Conservation (phyloP, 139 green algal species). For the Mesotaenium endlicherianum region DNA sequence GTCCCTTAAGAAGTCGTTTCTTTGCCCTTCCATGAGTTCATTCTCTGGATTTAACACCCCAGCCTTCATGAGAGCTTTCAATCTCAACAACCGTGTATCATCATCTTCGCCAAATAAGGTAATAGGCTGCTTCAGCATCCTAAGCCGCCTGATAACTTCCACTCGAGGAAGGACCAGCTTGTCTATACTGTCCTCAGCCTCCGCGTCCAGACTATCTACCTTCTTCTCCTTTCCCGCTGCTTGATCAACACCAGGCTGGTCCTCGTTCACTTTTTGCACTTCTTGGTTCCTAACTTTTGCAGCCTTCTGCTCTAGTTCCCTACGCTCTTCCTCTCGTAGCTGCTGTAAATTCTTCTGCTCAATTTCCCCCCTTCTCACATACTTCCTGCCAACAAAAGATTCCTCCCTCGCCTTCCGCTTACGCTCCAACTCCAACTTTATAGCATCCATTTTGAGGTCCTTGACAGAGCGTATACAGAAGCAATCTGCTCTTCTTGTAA, state of each 20-base stretch:
- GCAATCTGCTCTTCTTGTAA: too few species aligned
- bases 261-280: neutral
- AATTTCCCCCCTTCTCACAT: constrained; percentile 24
- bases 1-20: constrained; percentile 53
- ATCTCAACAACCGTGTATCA: constrained; percentile 7
- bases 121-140: constrained; percentile 77
- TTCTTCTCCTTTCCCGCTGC: neutral
- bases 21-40: constrained; percentile 50
- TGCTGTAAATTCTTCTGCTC: constrained; percentile 34
- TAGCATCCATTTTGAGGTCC: constrained; percentile 44
- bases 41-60: constrained; percentile 28
- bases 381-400: constrained; percentile 36
- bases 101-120: constrained; percentile 90
- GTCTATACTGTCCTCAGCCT: constrained; percentile 13
- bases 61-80: constrained; percentile 36
- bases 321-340: constrained; percentile 26
- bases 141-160: constrained; percentile 82
- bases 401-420: constrained; percentile 29
- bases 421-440: constrained; percentile 39
- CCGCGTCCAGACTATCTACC: too few species aligned
- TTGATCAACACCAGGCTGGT: neutral
- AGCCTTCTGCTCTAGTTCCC: constrained; percentile 31
- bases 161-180: constrained; percentile 54
- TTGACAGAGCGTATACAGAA: too few species aligned
- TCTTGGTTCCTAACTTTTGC: too few species aligned